A percentile compares a stretch with the other conserved stretches of the same genome.
Conservation (phyloP, 2,329 filamentous ascomycete genomes). For the Talaromyces piceae region DNA sequence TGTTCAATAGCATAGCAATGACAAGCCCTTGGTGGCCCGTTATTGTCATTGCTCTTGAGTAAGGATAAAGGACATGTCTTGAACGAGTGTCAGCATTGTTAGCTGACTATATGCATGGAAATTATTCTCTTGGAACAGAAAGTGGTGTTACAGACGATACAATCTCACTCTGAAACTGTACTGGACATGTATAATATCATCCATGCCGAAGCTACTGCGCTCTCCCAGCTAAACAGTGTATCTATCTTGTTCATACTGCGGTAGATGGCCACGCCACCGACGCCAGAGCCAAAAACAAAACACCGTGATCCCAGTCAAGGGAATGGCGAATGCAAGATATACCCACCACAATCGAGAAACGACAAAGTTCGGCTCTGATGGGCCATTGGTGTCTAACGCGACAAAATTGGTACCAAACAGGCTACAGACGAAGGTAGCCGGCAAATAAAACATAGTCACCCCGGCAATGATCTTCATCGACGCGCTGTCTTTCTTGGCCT, state of each 20-base stretch:
- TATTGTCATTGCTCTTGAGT: no score
- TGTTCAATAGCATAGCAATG: no score
- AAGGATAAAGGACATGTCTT: no score
- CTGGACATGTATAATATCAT: no score
- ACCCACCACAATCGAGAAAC: constrained; percentile 15
- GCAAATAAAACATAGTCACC: constrained; percentile 18
- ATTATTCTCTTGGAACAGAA: no score
- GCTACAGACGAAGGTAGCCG: constrained; percentile 18
- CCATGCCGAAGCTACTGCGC: no score
- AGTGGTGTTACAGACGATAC: no score
- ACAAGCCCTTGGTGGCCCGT: no score
- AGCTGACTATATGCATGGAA: no score
- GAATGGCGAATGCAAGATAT: constrained; percentile 15
- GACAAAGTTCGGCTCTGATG: constrained; percentile 11
- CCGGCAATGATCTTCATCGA: constrained; percentile 20
- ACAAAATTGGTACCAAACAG: constrained; percentile 17
- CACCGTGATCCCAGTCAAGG: constrained; percentile 13
- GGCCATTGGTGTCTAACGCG: constrained; percentile 12
- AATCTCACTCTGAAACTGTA: no score
- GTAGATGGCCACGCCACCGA: constrained; percentile 8
- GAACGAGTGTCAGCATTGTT: no score
- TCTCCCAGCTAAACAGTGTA: constrained; percentile 3
- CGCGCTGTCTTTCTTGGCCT: constrained; percentile 16
- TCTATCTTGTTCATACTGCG: background rate
- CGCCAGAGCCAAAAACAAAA: constrained; percentile 13